Base-by-base conservation (phyloP, 2,329 filamentous ascomycete genomes). In the Pseudodiploospora longispora region DNA sequence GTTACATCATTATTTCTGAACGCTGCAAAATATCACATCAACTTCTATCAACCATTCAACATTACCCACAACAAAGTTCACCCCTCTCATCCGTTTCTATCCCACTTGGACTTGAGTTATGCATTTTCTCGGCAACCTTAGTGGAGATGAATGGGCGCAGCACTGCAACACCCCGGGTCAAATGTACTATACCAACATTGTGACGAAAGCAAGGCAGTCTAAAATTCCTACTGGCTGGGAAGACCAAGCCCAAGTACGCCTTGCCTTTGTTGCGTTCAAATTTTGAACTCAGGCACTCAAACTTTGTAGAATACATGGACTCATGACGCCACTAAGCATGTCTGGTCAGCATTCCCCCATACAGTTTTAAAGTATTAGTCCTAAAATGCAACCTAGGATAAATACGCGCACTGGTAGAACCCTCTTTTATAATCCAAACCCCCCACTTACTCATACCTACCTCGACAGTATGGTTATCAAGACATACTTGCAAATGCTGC, bases 191-290 rank as follows among this genome's bases (percentile, higher is more conserved):
- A 27, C 30, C 9, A 35, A 35, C n/a, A 10, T 41, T 41, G 30
- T 2, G 29, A 35, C 40, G 30, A 27, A 29, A 5, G 30, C n/a
- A 10, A 41, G 40, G 9, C 40, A 41, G 27, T 41, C 6, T 27
- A 9, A 6, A 19, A 41, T 41, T 41, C 40, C 40, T 19, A 10
- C 40, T 35, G 40, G 40, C n/a, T 35, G 31, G 40, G 40, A 41
- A 32, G 40, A 41, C 31, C 40, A 27, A 30, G 10, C 10, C 10
- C 6, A 27, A 32, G 40, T 41, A 41, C 6, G 27, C n/a, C 12
- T 40, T 19, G 19, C 38, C 27, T 30, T 40, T 12, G 10, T 6
- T 3, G 27, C n/a, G 2, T 10, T 12, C 12, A 10, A 2, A 12
- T 10, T 40, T 27, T 9, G 12, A 9, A 30, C 12, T 40, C 30